Evolutionary conservation across 1,284 basidiomycete genomes (phyloP).

Genomic region (Microbotryum violaceum): DNA sequence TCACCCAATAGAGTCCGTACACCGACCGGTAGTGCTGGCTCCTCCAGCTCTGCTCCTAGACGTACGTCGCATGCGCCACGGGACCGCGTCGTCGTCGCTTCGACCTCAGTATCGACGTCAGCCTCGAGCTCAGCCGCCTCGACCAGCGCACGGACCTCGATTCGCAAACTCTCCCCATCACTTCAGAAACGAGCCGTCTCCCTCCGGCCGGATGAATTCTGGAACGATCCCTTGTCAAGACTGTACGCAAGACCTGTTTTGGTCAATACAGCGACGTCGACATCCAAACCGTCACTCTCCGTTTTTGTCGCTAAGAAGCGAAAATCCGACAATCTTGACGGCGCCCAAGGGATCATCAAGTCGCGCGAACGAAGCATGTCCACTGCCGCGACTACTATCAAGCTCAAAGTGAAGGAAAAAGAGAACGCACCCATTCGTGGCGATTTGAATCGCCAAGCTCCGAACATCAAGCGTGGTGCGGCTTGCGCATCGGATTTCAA

Average conservation of each 20-base stretch:
- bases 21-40: constrained; percentile 39
- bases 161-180: constrained; percentile 8
- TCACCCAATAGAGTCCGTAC: background rate
- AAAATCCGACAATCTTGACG: too few relatives aligned
- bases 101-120: constrained; percentile 9
- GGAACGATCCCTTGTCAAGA: constrained; percentile 22
- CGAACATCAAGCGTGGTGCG: too few relatives aligned
- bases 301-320: too few relatives aligned
- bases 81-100: background rate
- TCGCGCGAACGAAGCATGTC: too few relatives aligned
- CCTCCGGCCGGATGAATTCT: constrained; percentile 34
- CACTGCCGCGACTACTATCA: too few relatives aligned
- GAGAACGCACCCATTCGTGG: too few relatives aligned
- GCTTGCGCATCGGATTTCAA: too few relatives aligned
- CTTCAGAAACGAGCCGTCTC: constrained; percentile 41
- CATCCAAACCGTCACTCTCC: too few relatives aligned
- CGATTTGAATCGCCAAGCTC: too few relatives aligned
- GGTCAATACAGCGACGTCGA: background rate
- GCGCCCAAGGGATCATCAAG: too few relatives aligned
- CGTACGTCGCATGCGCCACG: constrained; percentile 8
- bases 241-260: constrained; percentile 40
- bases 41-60: too few relatives aligned
- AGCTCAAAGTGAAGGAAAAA: too few relatives aligned
- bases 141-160: constrained; percentile 7
- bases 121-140: constrained; percentile 33